phyloP scores from a whole-genome alignment of 257 asterid genomes.

The Solanum chmielewskii region DNA sequence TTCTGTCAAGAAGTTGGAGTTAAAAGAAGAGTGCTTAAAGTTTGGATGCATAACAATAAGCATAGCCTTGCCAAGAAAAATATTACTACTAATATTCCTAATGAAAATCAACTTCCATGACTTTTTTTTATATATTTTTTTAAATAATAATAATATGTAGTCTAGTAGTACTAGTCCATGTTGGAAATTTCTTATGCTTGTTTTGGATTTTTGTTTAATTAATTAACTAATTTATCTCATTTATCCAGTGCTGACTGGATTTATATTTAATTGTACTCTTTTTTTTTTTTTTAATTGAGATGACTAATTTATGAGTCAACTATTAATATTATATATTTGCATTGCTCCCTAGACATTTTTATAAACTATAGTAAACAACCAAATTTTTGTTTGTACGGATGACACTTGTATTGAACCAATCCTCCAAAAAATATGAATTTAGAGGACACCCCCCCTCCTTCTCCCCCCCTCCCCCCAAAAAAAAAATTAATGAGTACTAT shows the following conservation, averaged over 20 bases:
- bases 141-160: background rate
- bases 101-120: slow-evolving; percentile 10
- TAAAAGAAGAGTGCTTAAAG: slow-evolving; percentile 72
- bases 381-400: background rate
- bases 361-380: background rate
- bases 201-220: background rate
- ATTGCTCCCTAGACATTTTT: background rate
- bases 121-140: background rate
- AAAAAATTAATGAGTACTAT: background rate
- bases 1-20: slow-evolving; percentile 78
- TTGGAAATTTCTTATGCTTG: background rate
- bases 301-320: background rate
- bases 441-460: no score
- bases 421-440: background rate
- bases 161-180: background rate
- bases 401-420: background rate
- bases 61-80: slow-evolving; percentile 56
- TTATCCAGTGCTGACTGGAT: background rate
- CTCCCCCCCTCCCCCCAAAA: no score
- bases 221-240: background rate
- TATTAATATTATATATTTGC: background rate
- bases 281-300: background rate
- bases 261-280: background rate
- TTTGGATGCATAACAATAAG: slow-evolving; percentile 94
- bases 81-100: background rate